Base-by-base conservation (phyloP, 257 asterid species). In the Forsythia viridissima region DNA sequence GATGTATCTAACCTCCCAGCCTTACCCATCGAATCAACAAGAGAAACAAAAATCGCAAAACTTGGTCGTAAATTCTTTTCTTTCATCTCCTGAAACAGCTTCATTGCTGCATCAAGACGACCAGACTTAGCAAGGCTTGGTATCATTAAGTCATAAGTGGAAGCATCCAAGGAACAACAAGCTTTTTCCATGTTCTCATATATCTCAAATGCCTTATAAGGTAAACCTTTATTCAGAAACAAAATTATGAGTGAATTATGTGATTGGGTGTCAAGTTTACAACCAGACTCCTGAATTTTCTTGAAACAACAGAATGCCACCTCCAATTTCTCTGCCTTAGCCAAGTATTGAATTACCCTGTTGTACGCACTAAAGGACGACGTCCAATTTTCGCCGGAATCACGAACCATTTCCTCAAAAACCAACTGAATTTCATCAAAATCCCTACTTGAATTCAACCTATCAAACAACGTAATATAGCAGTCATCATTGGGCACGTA, bases 311-410 rank as follows among this genome's bases (percentile, higher is more conserved):
- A 93, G 84, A 93, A 93, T 2, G 99, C 86, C 41, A 92, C 96
- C 92, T 93, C 99, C 80, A 93, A 84, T 81, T 93, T 96, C 89
- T 93, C 99, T 30, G 97, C 95, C 88, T 93, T 92, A 2, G 99
- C 97, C 82, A 93, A 81, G 77, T 85, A 90, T 52, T 96, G 99
- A 75, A 96, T 93, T 8, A 93, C 99, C 85, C 92, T 83, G 85
- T 92, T 93, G 81, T 87, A 90, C 0, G 98, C 93, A 71, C 82
- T 89, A 66, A 83, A 86, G 0, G 87, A 74, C 57, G 92, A 76
- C 12, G 70, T 73, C 78, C 82, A 92, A 51, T 82, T 75, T 34
- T 84, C 88, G 67, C 88, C 75, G 0, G 92, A 89, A 87, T 90
- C 96, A 15, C 81, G 82, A 72, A 93, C 94, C 98, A 96, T 92